Evolutionary conservation across 169 alveolate species (phyloP).

Genomic region (Plasmodium malariae): DNA sequence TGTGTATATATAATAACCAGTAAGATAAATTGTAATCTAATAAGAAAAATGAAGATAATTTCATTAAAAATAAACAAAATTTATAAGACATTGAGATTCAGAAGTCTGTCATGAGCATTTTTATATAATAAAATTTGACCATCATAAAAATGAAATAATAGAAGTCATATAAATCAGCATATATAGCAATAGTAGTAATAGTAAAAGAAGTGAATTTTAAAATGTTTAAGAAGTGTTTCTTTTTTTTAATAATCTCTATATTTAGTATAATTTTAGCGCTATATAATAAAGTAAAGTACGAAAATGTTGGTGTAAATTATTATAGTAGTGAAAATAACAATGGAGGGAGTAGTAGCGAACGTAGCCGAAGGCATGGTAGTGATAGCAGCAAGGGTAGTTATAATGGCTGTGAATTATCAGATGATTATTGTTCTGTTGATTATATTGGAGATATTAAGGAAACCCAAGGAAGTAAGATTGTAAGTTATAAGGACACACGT

Average conservation of each 20-base stretch:
- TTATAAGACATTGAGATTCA: background rate
- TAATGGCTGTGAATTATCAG: background rate
- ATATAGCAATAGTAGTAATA: background rate
- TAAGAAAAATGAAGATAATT: background rate
- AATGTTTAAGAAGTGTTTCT: constrained; percentile 52
- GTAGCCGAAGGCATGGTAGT: background rate
- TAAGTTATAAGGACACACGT: background rate
- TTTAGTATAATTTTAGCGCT: constrained; percentile 55
- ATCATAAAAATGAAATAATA: background rate
- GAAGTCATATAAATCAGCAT: background rate
- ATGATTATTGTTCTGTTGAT: background rate
- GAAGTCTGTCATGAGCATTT: background rate
- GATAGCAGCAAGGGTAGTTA: background rate
- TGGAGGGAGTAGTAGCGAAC: background rate
- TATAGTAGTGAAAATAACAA: background rate
- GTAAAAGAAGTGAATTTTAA: background rate
- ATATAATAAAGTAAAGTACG: constrained; percentile 16
- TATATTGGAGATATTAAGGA: background rate
- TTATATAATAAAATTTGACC: background rate
- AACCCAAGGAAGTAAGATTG: background rate
- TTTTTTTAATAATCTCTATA: constrained; percentile 42
- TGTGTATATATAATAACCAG: background rate
- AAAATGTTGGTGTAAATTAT: background rate
- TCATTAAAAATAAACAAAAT: background rate
- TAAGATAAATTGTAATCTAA: background rate